phyloP scores from a whole-genome alignment of 140 eudicot species.

The Erigeron philadelphicus region DNA sequence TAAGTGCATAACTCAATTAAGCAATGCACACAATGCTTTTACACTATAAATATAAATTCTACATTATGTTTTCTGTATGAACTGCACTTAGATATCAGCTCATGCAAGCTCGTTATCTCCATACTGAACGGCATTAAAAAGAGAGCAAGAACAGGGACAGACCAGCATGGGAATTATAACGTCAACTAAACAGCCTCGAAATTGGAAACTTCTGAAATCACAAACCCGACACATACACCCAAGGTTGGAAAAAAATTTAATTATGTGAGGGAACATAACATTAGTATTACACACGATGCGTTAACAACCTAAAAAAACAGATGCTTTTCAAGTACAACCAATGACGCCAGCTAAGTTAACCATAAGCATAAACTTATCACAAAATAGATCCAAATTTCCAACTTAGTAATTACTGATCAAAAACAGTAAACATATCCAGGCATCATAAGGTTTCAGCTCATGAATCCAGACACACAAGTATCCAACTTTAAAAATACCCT shows the following conservation, averaged over 20 bases:
- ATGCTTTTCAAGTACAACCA: conserved; percentile 9
- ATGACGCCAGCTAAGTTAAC: not conserved
- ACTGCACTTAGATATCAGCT: conserved; percentile 3
- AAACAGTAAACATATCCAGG: not conserved
- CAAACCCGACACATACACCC: conserved; percentile 1
- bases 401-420: conserved; percentile 14
- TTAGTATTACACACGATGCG: not conserved
- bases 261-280: not conserved
- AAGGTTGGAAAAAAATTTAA: not conserved
- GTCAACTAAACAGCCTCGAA: conserved; percentile 5
- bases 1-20: not conserved
- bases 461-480: conserved; percentile 6
- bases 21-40: conserved; percentile 3
- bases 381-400: not conserved
- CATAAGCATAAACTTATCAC: conserved; percentile 5
- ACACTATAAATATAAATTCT: not conserved
- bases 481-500: conserved; percentile 12
- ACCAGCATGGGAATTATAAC: not conserved
- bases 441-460: conserved; percentile 4
- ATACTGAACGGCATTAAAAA: too few species aligned
- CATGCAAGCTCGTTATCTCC: not conserved
- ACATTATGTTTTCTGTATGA: not conserved
- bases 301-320: conserved; percentile 17
- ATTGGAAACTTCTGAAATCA: not conserved
- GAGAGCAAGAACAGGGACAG: too few species aligned